Base-by-base conservation (phyloP, 768 basidiomycete species). In the Boletus coccyginus region DNA sequence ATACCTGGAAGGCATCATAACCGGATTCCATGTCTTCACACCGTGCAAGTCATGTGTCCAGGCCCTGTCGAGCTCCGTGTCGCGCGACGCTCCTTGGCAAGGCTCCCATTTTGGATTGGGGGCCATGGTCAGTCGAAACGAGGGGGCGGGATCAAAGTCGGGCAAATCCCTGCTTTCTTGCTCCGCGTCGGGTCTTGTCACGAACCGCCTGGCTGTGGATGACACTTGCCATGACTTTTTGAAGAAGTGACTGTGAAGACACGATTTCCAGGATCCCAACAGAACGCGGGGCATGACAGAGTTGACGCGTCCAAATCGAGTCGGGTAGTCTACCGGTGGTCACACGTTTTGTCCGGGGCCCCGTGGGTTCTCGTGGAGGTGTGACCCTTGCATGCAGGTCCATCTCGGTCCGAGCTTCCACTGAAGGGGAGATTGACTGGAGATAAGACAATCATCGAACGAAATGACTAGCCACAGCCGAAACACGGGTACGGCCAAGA, bases 91-190 rank as follows among this genome's bases (percentile, higher is more conserved):
- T 16, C 77, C 76, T 40, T 78, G 72, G 36, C 79, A 79, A 32
- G 74, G 64, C 24, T 70, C 71, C 82, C 81, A 82, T 19, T 51
- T 53, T 21, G 77, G 75, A 62, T 74, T 74, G 1, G 78, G 78
- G 13, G 76, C 56, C 29, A 63, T 59, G 12, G 75, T 77, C 36
- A 71, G 59, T 59, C 62, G 67, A 52, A 78, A 78, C 9, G 68
- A 57, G 17, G 62, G 62, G 33, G 59, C 35, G 59, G 68, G 62
- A 62, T 72, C 48, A 48, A 59, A 58, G 14, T 38, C 46, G 11
- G 53, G 67, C 52, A 52, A 46, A 63, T 62, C 56, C 4, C 50
- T 36, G 49, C n/a, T 7, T 5, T 45, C 36, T 35, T 39, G 35
- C 33, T 43, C 55, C 47, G 31, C 44, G 16, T 48, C 44, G 52